Base-by-base conservation (phyloP, 2,329 filamentous ascomycete species). In the Fusarium sp. region DNA sequence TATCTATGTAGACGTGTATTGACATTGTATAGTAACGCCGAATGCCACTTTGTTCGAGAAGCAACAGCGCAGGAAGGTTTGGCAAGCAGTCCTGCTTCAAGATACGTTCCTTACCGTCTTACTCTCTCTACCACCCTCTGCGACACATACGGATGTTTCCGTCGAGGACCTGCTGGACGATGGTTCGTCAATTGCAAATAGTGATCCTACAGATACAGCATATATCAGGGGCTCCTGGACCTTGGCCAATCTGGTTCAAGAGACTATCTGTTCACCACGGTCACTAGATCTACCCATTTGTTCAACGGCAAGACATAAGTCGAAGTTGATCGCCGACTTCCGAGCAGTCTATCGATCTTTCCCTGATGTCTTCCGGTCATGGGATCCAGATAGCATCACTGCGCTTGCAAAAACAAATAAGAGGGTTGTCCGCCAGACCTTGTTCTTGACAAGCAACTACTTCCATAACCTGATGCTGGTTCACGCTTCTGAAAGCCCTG, bases 391-490 rank as follows among this genome's bases (percentile, higher is more conserved):
- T 5, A 86, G 86, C 24, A 85, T 94, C 41, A 82, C 85, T 10
- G 81, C 84, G 18, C 82, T 91, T 52, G 86, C 88, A 2, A 81
- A 81, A 46, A 85, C 80, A 4, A 90, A 91, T 74, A 90, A 90
- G 65, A 86, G 92, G 9, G 85, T 90, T 2, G 88, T 93, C 18
- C 84, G 91, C 1, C 92, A 95, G 79, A 93, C 91, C 20, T 81
- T 95, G 8, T 94, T 94, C 75, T 82, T 94, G 30, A 91, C 90
- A n/a, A 92, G 89, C 78, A 94, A 94, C 76, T 94, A 93, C 80
- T 93, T 90, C 79, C 92, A 95, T 77, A 94, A 92, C 77, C 84
- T 94, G 25, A 94, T 94, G 91, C 82, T 94, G 12, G 87, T 94
- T 22, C 90, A 94, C 73, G 90, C 90, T 0, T 91, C 90, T 16